Evolutionary conservation across 1,284 basidiomycete species (phyloP).

Genomic region (Pseudomicrostroma phylloplanum): DNA sequence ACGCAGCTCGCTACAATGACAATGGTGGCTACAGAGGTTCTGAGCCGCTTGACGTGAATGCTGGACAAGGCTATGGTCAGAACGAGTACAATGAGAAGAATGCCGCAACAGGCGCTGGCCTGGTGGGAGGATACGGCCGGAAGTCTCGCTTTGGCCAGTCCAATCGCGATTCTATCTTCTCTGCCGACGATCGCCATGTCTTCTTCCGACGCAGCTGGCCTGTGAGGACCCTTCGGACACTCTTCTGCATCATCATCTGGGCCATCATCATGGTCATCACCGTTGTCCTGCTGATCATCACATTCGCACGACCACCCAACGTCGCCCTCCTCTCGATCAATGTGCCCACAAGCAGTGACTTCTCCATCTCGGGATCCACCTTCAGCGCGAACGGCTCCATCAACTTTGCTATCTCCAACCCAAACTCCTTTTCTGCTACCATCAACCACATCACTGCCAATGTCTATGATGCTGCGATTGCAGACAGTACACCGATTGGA

Average conservation of each 20-base stretch:
- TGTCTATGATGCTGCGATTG: background rate
- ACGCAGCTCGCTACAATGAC: constrained; percentile 3
- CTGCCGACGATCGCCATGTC: background rate
- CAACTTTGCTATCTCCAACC: constrained; percentile 40
- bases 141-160: background rate
- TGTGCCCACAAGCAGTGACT: constrained; percentile 19
- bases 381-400: constrained; percentile 41
- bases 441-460: constrained; percentile 35
- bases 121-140: background rate
- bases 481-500: constrained; percentile 21
- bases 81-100: constrained; percentile 1
- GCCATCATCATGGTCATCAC: constrained; percentile 34
- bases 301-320: constrained; percentile 43
- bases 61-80: background rate
- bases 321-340: constrained; percentile 30
- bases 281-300: constrained; percentile 38
- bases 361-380: constrained; percentile 24
- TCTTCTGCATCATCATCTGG: constrained; percentile 38
- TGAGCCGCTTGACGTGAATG: background rate
- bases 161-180: constrained; percentile 1
- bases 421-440: constrained; percentile 43
- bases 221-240: constrained; percentile 15
- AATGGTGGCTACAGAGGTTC: background rate
- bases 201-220: constrained; percentile 4
- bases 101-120: background rate